Percentiles rank a stretch among this genome's conserved stretches.
These are phyloP conservation scores for Mediolabrus comicus DNA, from an alignment of 108 stramenopile genomes.

Conservation along the genomic window DNA sequence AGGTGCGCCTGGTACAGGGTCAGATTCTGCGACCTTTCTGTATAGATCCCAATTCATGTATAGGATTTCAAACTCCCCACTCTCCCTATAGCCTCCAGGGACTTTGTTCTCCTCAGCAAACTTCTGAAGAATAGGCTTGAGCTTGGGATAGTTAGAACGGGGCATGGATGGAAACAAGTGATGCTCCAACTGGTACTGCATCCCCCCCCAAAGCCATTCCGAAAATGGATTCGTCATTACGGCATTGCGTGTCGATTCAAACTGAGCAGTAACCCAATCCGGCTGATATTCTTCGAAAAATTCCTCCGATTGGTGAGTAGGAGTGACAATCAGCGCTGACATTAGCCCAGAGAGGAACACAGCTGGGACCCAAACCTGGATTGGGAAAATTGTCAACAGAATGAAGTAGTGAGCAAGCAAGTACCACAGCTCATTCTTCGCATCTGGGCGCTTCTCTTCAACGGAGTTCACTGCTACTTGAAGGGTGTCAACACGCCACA, in stretches of 20 bases:
- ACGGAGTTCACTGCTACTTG: slow-evolving; percentile 74
- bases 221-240: slow-evolving; percentile 83
- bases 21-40: slow-evolving; percentile 68
- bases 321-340: slow-evolving; percentile 91
- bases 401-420: slow-evolving; percentile 79
- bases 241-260: slow-evolving; percentile 88
- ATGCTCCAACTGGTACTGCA: slow-evolving; percentile 97
- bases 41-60: slow-evolving; percentile 86
- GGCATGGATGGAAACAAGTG: slow-evolving; percentile 96
- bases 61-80: slow-evolving; percentile 81
- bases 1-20: slow-evolving; percentile 76
- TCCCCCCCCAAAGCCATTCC: slow-evolving; percentile 94
- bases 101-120: slow-evolving; percentile 92
- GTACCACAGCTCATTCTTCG: slow-evolving; percentile 71
- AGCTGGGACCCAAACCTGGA: slow-evolving; percentile 79
- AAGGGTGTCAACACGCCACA: slow-evolving; percentile 89
- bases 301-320: slow-evolving; percentile 92
- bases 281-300: slow-evolving; percentile 83
- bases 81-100: slow-evolving; percentile 82
- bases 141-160: slow-evolving; percentile 76
- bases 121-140: slow-evolving; percentile 73
- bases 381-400: slow-evolving; percentile 71
- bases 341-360: slow-evolving; percentile 86
- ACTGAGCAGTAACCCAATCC: slow-evolving; percentile 91
- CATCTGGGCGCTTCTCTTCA: slow-evolving; percentile 64